Base-by-base conservation (phyloP, 306 rosid species). In the Prunus mongolica region DNA sequence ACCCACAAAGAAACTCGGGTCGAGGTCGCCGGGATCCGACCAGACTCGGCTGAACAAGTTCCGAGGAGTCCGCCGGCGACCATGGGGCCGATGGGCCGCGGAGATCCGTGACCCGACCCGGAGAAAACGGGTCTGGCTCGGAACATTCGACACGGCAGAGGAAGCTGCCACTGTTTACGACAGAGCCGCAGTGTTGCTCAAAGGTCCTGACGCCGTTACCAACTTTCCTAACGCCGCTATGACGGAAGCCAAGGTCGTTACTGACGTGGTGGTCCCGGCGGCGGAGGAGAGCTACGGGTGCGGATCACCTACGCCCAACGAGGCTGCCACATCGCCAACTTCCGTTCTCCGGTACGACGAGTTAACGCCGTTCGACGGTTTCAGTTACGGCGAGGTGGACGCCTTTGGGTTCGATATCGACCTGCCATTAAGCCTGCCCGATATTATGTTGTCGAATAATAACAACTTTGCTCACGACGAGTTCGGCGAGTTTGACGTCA, bases 21-120 rank as follows among this genome's bases (percentile, higher is more conserved):
- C 47, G 27, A 81, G 60, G 67, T 66, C 73, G 0, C 55, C 12
- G 46, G 38, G 44, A 65, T 45, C 71, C 1, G 72, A 28, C 4
- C 1, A 81, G 3, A 1, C 27, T 47, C 78, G 82, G 82, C 82
- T 55, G 44, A 80, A 52, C 2, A 84, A 77, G 72, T 89, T 84
- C 73, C 47, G 90, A 0, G 97, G 97, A 0, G 97, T 93, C 27
- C 92, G 97, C 3, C 91, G 85, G 85, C 63, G 97, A n/a, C 96
- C 97, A 0, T 89, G 96, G 96, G 97, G 97, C 0, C 84, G 96
- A 1, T 93, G 96, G 94, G 93, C 93, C 0, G 96, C 97, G 0
- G 96, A 93, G 89, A 89, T 93, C 81, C 91, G 97, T 0, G 96
- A 90, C 87, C 97, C 97, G 68, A 74, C 1, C 34, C 88, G 71